Evolutionary conservation across 2,329 filamentous ascomycete species (phyloP), one percentile per base, ranked within the genome.

Genomic region (Penicillium sp.): DNA sequence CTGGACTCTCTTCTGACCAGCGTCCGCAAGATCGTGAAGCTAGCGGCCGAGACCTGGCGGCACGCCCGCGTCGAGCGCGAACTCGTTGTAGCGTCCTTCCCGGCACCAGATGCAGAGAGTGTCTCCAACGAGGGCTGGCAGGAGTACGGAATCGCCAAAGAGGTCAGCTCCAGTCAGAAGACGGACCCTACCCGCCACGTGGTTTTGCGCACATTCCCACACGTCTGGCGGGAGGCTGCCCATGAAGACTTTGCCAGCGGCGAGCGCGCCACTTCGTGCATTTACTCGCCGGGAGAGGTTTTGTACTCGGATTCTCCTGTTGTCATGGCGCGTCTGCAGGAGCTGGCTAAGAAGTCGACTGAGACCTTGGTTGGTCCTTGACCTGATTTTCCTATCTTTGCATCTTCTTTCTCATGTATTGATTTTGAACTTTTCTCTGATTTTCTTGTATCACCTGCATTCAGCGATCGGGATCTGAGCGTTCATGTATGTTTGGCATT

Each of bases 31-130:
- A 77, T 80, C 36, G 77, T 80, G 40, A 81, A 80, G 56, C 68
- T 78, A 16, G 78, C 78, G 2, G 77, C 77, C 1, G 76, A 80
- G 60, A 79, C 77, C 6, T 81, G 78, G 78, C 69, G 78, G 16
- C 76, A 77, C 56, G 78, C 77, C 4, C 73, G 78, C 8, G 72
- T 81, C 26, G 78, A 80, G 58, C 71, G 77, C 14, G 77, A 79
- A 56, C 71, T 78, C 53, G 76, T 81, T 40, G 66, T 71, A 9
- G 77, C 77, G 3, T 69, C 65, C 1, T 75, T 80, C 66, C 75
- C 75, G 3, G 64, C 65, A 0, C 64, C 67, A 0, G 63, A 69
- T 22, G 60, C 68, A 1, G 62, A 67, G 31, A 57, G 51, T n/a
- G 56, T 62, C 11, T 51, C 57, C 2, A 69, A 70, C 26, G 64